Percentiles rank a stretch among this genome's conserved stretches.
These are phyloP conservation scores for Gossypium stocksii DNA, from an alignment of 345 rosid species.

Conservation along the genomic window DNA sequence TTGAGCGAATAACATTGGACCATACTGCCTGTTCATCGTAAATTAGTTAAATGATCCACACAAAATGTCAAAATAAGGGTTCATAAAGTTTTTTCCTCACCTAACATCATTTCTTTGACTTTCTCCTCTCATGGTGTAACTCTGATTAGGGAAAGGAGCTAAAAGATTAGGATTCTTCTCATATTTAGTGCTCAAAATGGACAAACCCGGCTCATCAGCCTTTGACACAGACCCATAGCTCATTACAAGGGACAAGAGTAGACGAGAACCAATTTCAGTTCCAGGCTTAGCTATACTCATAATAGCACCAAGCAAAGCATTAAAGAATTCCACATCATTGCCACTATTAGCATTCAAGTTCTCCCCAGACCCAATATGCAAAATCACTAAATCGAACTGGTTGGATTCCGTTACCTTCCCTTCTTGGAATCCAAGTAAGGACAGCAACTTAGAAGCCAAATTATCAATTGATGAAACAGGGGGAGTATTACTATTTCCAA, in stretches of 20 bases:
- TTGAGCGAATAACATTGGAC: conserved; percentile 84
- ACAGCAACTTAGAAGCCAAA: conserved; percentile 37
- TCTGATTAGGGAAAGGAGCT: conserved; percentile 61
- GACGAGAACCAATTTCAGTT: conserved; percentile 50
- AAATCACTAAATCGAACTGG: conserved; percentile 60
- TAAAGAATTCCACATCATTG: conserved; percentile 30
- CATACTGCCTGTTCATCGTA: conserved; percentile 53
- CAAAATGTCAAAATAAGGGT: conserved; percentile 11
- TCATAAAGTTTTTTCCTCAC: conserved; percentile 31
- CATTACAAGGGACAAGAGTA: conserved; percentile 72
- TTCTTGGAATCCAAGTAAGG: conserved; percentile 64
- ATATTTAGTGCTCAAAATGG: conserved; percentile 34
- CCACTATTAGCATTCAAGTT: conserved; percentile 16
- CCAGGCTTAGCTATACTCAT: conserved; percentile 48
- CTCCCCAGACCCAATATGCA: conserved; percentile 56
- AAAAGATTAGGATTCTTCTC: conserved; percentile 36
- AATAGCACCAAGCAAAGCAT: conserved; percentile 52
- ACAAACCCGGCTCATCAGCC: conserved; percentile 29
- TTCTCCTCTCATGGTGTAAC: conserved; percentile 83
- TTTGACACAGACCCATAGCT: conserved; percentile 57
- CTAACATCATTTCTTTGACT: conserved; percentile 56
- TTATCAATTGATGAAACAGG: conserved; percentile 24
- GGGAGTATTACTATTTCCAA: conserved; percentile 22
- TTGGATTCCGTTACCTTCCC: conserved; percentile 45
- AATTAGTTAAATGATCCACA: conserved; percentile 8